Percentiles rank a stretch among this genome's conserved stretches.
These are phyloP conservation scores for Sordariomycetes sp. DNA, from an alignment of 2,329 filamentous ascomycete genomes.

Conservation along the genomic window DNA sequence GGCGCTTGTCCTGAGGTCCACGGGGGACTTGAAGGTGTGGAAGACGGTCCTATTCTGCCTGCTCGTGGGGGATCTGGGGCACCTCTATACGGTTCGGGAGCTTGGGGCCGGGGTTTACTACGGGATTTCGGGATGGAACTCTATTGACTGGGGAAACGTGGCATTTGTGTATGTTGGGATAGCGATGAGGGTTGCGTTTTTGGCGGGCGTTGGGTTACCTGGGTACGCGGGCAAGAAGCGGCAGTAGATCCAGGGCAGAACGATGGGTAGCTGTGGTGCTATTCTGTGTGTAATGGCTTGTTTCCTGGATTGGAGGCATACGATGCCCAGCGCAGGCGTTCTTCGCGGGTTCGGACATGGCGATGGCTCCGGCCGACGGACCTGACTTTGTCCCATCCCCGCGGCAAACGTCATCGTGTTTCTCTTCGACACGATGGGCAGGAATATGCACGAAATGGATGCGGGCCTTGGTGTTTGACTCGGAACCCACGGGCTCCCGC, in stretches of 20 bases:
- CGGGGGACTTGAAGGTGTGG: slow-evolving; percentile 58
- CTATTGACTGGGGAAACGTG: slow-evolving; percentile 55
- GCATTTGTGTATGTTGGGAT: slow-evolving; percentile 58
- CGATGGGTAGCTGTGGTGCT: background rate
- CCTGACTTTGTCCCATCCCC: too few relatives aligned
- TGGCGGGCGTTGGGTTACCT: slow-evolving; percentile 39
- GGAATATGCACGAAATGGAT: too few relatives aligned
- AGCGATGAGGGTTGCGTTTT: slow-evolving; percentile 42
- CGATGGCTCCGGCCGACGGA: too few relatives aligned
- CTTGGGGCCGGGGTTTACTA: slow-evolving; percentile 53
- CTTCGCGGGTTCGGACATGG: too few relatives aligned
- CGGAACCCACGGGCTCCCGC: too few relatives aligned
- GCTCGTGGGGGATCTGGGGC: slow-evolving; percentile 64
- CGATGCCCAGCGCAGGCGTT: background rate
- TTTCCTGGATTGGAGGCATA: background rate
- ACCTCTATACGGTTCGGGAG: slow-evolving; percentile 51
- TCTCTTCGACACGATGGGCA: too few relatives aligned
- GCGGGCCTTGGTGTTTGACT: too few relatives aligned
- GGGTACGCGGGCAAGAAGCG: background rate
- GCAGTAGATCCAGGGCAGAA: background rate
- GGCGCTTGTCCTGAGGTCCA: slow-evolving; percentile 58
- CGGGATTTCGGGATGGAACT: slow-evolving; percentile 48
- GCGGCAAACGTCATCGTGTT: too few relatives aligned
- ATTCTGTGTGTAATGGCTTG: background rate
- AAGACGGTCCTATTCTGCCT: slow-evolving; percentile 50